These are phyloP conservation scores for Boletus subcaerulescens DNA, from an alignment of 768 basidiomycete genomes.

Conservation along the genomic window DNA sequence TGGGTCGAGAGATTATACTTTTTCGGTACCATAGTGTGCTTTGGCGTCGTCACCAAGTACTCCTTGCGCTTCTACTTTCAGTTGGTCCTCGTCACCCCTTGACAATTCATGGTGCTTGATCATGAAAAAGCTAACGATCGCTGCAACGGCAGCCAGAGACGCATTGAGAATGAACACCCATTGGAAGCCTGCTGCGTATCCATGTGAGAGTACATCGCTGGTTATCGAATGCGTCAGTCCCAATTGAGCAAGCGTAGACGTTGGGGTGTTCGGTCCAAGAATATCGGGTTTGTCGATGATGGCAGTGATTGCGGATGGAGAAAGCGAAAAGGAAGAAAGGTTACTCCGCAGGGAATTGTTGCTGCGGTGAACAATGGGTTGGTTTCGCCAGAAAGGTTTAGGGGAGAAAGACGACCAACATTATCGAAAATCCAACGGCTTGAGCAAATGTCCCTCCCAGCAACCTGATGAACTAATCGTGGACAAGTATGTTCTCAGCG, in stretches of 20 bases:
- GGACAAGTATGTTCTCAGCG: background rate
- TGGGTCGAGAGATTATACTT: background rate
- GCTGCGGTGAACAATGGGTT: conserved; percentile 6
- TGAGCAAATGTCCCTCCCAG: conserved; percentile 69
- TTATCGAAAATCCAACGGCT: conserved; percentile 56
- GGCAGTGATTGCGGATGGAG: conserved; percentile 36
- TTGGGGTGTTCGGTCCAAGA: conserved; percentile 28
- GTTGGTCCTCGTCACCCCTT: conserved; percentile 50
- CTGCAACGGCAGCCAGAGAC: conserved; percentile 49
- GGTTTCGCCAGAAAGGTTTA: background rate
- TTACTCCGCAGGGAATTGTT: conserved; percentile 48
- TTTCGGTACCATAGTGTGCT: background rate
- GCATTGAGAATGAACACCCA: conserved; percentile 61
- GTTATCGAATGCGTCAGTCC: conserved; percentile 40
- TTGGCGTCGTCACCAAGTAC: background rate
- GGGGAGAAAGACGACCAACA: conserved; percentile 33
- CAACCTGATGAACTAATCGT: conserved; percentile 55
- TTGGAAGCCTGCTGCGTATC: conserved; percentile 56
- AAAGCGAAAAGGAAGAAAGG: conserved; percentile 38
- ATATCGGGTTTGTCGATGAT: conserved; percentile 50
- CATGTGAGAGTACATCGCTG: conserved; percentile 40
- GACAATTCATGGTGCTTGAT: conserved; percentile 60
- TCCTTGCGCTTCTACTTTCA: conserved; percentile 31
- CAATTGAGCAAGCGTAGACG: conserved; percentile 30
- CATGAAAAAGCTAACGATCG: conserved; percentile 53